Percentiles rank a stretch among this genome's conserved stretches.
phyloP scores from a whole-genome alignment of 108 stramenopile species.

The Nitzschia inconspicua region DNA sequence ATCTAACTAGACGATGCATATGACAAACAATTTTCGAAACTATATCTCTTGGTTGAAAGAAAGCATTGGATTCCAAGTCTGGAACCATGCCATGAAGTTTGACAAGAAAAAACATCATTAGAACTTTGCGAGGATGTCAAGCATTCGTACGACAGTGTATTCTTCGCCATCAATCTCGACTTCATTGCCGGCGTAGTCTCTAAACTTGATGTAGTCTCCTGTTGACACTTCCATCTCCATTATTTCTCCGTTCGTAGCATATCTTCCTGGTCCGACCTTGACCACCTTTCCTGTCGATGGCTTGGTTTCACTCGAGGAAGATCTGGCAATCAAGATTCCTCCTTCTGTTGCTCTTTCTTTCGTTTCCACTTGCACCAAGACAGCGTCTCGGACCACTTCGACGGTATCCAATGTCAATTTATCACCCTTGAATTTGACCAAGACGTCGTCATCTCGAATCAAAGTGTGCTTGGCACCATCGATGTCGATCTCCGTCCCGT shows the following conservation, averaged over 20 bases:
- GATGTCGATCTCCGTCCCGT: slow-evolving; percentile 85
- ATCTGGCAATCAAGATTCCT: slow-evolving; percentile 64
- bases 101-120: no score
- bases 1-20: no score
- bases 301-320: slow-evolving; percentile 35
- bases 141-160: slow-evolving; percentile 79
- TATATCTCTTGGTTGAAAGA: not conserved
- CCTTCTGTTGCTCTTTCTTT: slow-evolving; percentile 54
- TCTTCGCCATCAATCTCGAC: slow-evolving; percentile 81
- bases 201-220: slow-evolving; percentile 82
- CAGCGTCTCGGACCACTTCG: slow-evolving; percentile 70
- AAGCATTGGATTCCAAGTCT: not conserved
- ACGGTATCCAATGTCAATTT: slow-evolving; percentile 54
- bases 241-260: slow-evolving; percentile 73
- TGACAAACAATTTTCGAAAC: not conserved
- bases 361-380: slow-evolving; percentile 74
- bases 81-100: no score
- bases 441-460: slow-evolving; percentile 84
- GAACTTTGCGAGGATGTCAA: slow-evolving; percentile 84
- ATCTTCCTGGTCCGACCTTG: slow-evolving; percentile 84
- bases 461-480: slow-evolving; percentile 71
- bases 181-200: slow-evolving; percentile 84
- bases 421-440: slow-evolving; percentile 76
- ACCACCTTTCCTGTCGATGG: slow-evolving; percentile 80
- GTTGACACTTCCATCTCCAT: slow-evolving; percentile 80